Evolutionary conservation across 2,329 filamentous ascomycete species (phyloP), one percentile per base, ranked within the genome.

Genomic region (Arthroderma sp.): DNA sequence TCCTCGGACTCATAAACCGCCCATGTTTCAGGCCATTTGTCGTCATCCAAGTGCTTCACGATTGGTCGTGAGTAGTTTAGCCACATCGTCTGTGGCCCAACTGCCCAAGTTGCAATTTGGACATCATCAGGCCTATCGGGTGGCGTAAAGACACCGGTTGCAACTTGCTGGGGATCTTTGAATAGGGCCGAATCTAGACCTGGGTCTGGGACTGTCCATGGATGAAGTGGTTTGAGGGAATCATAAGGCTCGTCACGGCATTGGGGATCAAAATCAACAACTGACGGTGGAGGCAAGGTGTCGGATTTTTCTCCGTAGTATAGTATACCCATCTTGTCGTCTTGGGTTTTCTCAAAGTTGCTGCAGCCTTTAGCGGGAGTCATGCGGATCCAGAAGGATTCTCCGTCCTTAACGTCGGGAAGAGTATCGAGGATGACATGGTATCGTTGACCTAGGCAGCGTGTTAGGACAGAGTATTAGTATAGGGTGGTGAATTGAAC

Each of bases 271-370:
- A 41, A 37, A 29, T 47, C 33, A n/a, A 29, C 56, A 5, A 47
- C 34, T 0, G 31, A 48, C n/a, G 56, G 57, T 1, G 49, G 50
- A 3, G 57, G 54, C 5, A 45, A 43, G 3, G 31, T 40, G 11
- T 48, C 47, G 1, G 38, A 40, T 30, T 48, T 44, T 4, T 46
- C 48, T 32, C 38, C 43, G 38, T 69, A 70, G 48, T 65, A 64
- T 3, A 77, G 52, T 37, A 77, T 71, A 2, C 71, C 74, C 42
- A 58, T 66, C 51, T 74, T 72, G 49, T 71, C 66, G 39, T 64
- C 57, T 0, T 55, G 45, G 30, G 57, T 66, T 3, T 58, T 52
- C 10, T 43, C 41, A 11, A 46, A 49, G n/a, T 31, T 43, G 0
- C 61, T 64, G 52, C 71, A 75, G 1, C 57, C 56, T 0, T 49